Conservation (phyloP, 1,284 basidiomycete genomes). For the Leccinum fuscescens region DNA sequence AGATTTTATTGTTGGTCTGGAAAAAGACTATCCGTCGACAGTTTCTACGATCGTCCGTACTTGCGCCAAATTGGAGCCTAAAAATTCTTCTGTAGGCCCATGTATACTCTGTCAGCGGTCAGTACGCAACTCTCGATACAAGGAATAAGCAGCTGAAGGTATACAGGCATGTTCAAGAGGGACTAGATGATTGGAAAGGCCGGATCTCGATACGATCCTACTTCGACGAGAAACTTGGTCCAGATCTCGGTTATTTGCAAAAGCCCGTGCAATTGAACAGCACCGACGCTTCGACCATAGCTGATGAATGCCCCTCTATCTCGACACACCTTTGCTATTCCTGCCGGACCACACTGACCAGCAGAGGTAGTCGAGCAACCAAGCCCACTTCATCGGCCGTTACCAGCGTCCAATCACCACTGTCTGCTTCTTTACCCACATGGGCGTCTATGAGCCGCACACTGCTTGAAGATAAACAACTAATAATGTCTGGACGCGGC, state of each 20-base stretch:
- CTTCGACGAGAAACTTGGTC: constrained; percentile 26
- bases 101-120: constrained; percentile 79
- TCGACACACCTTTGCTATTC: constrained; percentile 66
- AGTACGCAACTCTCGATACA: constrained; percentile 23
- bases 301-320: constrained; percentile 35
- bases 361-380: constrained; percentile 51
- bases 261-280: neutral
- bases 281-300: constrained; percentile 21
- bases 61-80: constrained; percentile 78
- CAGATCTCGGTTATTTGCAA: constrained; percentile 14
- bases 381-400: constrained; percentile 8
- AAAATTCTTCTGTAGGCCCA: constrained; percentile 46
- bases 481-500: neutral
- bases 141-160: neutral
- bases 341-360: constrained; percentile 71
- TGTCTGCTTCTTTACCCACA: constrained; percentile 34
- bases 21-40: constrained; percentile 84
- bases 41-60: constrained; percentile 86
- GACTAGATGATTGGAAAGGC: constrained; percentile 72
- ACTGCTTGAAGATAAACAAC: constrained; percentile 4
- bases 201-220: constrained; percentile 69
- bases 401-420: constrained; percentile 1
- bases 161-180: constrained; percentile 64
- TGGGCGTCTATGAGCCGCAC: constrained; percentile 33
- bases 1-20: constrained; percentile 84